A percentile compares a stretch with the other conserved stretches of the same genome.
Conservation (phyloP, 2,329 filamentous ascomycete genomes). For the Scedosporium apiospermum region DNA sequence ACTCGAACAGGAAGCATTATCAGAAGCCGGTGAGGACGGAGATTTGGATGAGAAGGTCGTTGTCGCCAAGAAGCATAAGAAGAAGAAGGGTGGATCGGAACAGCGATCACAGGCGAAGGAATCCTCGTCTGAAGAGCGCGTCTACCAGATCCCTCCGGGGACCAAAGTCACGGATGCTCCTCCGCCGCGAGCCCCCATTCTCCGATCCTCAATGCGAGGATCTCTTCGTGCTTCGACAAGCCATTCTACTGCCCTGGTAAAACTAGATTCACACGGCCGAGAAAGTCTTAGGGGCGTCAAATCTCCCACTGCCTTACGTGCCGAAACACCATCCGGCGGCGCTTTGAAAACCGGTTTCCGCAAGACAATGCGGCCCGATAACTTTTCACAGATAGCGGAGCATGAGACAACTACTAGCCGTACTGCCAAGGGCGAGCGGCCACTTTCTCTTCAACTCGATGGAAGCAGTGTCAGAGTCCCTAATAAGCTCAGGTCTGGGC, state of each 20-base stretch:
- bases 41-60: slow-evolving; percentile 27
- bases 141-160: slow-evolving; percentile 30
- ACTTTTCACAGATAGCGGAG: background rate
- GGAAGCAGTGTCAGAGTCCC: background rate
- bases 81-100: slow-evolving; percentile 27
- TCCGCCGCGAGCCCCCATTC: background rate
- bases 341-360: slow-evolving; percentile 13
- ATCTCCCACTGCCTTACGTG: background rate
- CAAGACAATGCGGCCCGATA: slow-evolving; percentile 13
- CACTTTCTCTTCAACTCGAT: background rate
- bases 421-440: background rate
- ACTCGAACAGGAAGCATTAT: slow-evolving; percentile 47
- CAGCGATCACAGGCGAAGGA: slow-evolving; percentile 16
- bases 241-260: background rate
- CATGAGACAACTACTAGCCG: background rate
- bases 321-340: background rate
- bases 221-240: background rate
- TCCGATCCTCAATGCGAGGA: background rate
- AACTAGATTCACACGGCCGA: background rate
- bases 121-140: slow-evolving; percentile 14
- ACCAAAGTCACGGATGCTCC: slow-evolving; percentile 16
- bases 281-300: background rate
- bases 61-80: slow-evolving; percentile 17
- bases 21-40: slow-evolving; percentile 40
- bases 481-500: background rate